These are phyloP conservation scores for Diplotaxis tenuifolia DNA, from an alignment of 345 rosid genomes.

Conservation along the genomic window DNA sequence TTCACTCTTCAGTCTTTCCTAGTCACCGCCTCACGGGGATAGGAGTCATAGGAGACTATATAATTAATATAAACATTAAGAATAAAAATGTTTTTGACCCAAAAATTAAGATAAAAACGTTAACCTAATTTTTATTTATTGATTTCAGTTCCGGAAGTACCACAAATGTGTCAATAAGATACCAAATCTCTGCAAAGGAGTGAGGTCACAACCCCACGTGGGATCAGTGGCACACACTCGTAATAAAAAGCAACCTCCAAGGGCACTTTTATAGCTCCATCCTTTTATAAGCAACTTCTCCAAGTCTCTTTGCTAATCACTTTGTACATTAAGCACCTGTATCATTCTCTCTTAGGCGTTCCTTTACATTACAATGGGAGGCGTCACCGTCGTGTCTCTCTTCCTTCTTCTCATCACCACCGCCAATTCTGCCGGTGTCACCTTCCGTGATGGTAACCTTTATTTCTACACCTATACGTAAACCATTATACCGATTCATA, in stretches of 20 bases:
- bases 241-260: constrained; percentile 5
- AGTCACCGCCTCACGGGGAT: too few relatives aligned
- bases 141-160: background rate
- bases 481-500: background rate
- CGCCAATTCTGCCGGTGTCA: constrained; percentile 13
- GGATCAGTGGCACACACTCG: constrained; percentile 30
- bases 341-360: background rate
- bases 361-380: constrained; percentile 29
- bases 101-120: background rate
- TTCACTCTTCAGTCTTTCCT: too few relatives aligned
- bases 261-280: background rate
- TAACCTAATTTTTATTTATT: background rate
- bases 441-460: constrained; percentile 34
- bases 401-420: constrained; percentile 33
- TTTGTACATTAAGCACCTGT: background rate
- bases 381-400: constrained; percentile 25
- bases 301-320: constrained; percentile 16
- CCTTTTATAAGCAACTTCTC: constrained; percentile 28
- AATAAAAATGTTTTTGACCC: too few relatives aligned
- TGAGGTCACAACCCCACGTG: constrained; percentile 35
- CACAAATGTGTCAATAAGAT: constrained; percentile 1
- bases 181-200: constrained; percentile 22
- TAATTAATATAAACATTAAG: background rate
- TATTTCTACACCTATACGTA: background rate
- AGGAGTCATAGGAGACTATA: constrained; percentile 2